Evolutionary conservation across 768 basidiomycete genomes (phyloP), one percentile per base, ranked within the genome.

Genomic region (Arthromyces matolae): DNA sequence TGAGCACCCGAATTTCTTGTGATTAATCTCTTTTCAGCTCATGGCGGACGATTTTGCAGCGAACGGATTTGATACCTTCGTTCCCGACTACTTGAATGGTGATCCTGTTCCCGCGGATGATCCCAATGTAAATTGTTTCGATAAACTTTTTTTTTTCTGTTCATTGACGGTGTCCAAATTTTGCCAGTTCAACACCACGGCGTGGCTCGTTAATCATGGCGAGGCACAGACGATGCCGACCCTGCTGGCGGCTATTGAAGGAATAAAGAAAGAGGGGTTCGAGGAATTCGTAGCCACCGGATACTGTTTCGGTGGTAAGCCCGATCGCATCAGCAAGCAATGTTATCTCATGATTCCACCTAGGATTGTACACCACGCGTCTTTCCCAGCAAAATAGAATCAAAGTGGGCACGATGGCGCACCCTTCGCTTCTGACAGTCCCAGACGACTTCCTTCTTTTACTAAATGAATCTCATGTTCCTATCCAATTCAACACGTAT

Each of bases 181-280:
- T n/a, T n/a, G n/a, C n/a, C 22, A 55, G 48, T 58, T 58, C 47
- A 53, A 64, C 46, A 33, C 55, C 7, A 59, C 60, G 14, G 58
- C 42, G 8, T 76, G 71, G 73, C 3, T 67, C 14, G 32, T 43
- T 4, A 60, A 58, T 22, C 69, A 71, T 45, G 60, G 60, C 4
- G 54, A 60, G 34, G 62, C 56, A 12, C 56, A 60, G 34, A 68
- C 66, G 0, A 62, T 63, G 14, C 64, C 68, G 0, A 43, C 54
- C 2, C 52, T 72, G 32, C 64, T 71, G 50, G 60, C 59, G 10
- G 60, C 69, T 28, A 59, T 70, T 29, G 55, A 42, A 8, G 63
- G 56, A 1, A 64, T 76, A 42, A 68, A 67, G 44, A 60, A 54
- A 5, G 36, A 66, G 24, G 73, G 72, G 9, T 59, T 72, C 27